Percentiles rank a stretch among this genome's conserved stretches.
phyloP scores from a whole-genome alignment of 768 basidiomycete species.

The Rubroboletus pulcherrimus region DNA sequence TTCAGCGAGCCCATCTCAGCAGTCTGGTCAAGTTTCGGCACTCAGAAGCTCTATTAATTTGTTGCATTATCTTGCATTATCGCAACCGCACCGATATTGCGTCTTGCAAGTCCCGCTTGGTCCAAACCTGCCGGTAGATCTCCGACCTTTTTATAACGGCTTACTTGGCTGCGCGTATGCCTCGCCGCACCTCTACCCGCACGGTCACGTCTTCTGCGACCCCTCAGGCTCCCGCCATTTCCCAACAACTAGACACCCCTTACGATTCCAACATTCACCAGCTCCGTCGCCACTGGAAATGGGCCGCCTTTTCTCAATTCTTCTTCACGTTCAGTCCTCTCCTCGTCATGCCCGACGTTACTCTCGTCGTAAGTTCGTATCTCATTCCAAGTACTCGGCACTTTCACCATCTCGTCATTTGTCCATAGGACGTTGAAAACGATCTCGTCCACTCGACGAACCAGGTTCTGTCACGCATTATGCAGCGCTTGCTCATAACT shows the following conservation, averaged over 20 bases:
- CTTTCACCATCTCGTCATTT: conserved; percentile 10
- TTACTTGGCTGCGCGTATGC: conserved; percentile 45
- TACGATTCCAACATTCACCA: conserved; percentile 40
- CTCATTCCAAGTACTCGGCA: not conserved
- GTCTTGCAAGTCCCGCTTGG: conserved; percentile 19
- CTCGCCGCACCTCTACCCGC: conserved; percentile 51
- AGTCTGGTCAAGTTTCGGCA: conserved; percentile 10
- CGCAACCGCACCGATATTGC: conserved; percentile 17
- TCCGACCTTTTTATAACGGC: conserved; percentile 37
- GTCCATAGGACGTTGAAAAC: conserved; percentile 67
- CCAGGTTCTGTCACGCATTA: conserved; percentile 63
- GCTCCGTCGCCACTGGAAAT: conserved; percentile 84
- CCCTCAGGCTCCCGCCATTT: conserved; percentile 26
- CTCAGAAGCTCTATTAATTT: conserved; percentile 15
- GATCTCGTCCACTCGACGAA: conserved; percentile 63
- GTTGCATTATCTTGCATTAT: conserved; percentile 21
- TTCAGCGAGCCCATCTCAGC: conserved; percentile 10
- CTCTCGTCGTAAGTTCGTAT: conserved; percentile 50
- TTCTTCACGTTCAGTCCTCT: conserved; percentile 78
- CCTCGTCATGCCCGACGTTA: conserved; percentile 67
- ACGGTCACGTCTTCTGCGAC: conserved; percentile 31
- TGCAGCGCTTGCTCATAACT: conserved; percentile 68
- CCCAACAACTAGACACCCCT: conserved; percentile 24
- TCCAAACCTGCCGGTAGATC: conserved; percentile 29
- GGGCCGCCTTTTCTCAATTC: conserved; percentile 91